phyloP scores from a whole-genome alignment of 2,329 filamentous ascomycete genomes.

The Myriosclerotinia curreyana region DNA sequence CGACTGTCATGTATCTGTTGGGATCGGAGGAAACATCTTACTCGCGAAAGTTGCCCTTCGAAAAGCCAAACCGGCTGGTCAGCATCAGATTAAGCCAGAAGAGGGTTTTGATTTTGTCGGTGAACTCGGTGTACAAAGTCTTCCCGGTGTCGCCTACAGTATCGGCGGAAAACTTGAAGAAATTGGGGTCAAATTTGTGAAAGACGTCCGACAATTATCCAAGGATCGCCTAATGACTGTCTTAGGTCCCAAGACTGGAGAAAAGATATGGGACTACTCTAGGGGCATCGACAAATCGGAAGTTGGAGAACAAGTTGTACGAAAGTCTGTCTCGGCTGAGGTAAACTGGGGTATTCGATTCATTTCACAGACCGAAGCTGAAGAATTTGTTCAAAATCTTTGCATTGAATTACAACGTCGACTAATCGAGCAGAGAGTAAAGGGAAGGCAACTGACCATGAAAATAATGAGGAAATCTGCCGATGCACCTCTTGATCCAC shows the following conservation, averaged over 20 bases:
- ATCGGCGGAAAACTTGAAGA: slow-evolving; percentile 86
- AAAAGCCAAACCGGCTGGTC: slow-evolving; percentile 91
- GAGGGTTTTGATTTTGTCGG: slow-evolving; percentile 74
- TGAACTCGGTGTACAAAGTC: slow-evolving; percentile 70
- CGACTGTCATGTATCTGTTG: slow-evolving; percentile 84
- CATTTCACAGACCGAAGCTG: slow-evolving; percentile 84
- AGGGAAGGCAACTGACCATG: slow-evolving; percentile 83
- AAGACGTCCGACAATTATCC: slow-evolving; percentile 73
- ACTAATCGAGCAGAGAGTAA: slow-evolving; percentile 78
- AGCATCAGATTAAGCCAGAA: slow-evolving; percentile 82
- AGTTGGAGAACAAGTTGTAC: slow-evolving; percentile 78
- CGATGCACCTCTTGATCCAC: slow-evolving; percentile 85
- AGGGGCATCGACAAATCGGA: slow-evolving; percentile 82
- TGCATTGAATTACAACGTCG: slow-evolving; percentile 81
- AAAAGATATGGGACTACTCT: slow-evolving; percentile 85
- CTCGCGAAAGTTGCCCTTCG: slow-evolving; percentile 87
- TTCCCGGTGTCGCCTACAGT: slow-evolving; percentile 91
- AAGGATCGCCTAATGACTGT: slow-evolving; percentile 71
- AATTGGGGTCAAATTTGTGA: slow-evolving; percentile 76
- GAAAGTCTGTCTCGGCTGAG: slow-evolving; percentile 95
- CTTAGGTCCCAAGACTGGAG: slow-evolving; percentile 88
- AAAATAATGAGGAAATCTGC: slow-evolving; percentile 88
- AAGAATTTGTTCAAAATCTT: slow-evolving; percentile 83
- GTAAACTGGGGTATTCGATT: slow-evolving; percentile 99
- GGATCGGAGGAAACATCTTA: slow-evolving; percentile 86